A percentile compares a stretch with the other conserved stretches of the same genome.
Conservation (phyloP, 1,284 basidiomycete genomes). For the Rhodotorula glutinis region DNA sequence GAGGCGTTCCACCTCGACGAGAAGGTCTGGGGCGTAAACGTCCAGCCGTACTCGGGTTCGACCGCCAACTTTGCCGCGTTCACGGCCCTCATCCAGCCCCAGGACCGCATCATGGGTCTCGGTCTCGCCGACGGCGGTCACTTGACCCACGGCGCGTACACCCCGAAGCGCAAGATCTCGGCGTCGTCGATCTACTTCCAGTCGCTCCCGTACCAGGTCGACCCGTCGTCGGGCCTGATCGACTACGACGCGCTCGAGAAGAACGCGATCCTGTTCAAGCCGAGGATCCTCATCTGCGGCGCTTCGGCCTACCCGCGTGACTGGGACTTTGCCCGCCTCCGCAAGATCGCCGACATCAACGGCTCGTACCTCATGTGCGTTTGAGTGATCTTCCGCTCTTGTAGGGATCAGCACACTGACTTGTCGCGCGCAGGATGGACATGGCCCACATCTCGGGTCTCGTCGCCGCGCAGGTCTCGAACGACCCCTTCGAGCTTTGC, state of each 20-base stretch:
- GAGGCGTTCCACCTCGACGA: conserved; percentile 90
- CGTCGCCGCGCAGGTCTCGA: conserved; percentile 87
- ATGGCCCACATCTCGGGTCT: conserved; percentile 98
- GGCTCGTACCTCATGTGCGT: conserved; percentile 67
- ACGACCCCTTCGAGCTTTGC: conserved; percentile 92
- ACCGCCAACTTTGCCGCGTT: conserved; percentile 96
- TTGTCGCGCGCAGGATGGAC: conserved; percentile 63
- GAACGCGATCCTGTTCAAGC: conserved; percentile 96
- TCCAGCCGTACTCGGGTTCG: conserved; percentile 77
- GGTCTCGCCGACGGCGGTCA: conserved; percentile 98
- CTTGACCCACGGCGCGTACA: conserved; percentile 52
- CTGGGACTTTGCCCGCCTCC: conserved; percentile 87
- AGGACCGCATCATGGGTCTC: conserved; percentile 99
- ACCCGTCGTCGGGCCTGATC: conserved; percentile 79
- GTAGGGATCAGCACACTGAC: conserved; percentile 46
- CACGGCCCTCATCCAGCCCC: conserved; percentile 93
- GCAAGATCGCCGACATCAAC: conserved; percentile 78
- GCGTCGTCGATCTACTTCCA: conserved; percentile 99
- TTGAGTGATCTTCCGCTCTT: background rate
- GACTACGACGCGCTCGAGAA: conserved; percentile 80
- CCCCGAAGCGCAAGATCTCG: conserved; percentile 92
- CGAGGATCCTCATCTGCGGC: conserved; percentile 92
- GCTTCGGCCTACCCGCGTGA: conserved; percentile 98
- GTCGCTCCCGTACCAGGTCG: conserved; percentile 91
- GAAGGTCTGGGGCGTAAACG: conserved; percentile 90